Percentiles rank a stretch among this genome's conserved stretches.
These are phyloP conservation scores for Bonia amplexicaulis DNA, from an alignment of 176 grass and related monocot genomes.

Conservation along the genomic window DNA sequence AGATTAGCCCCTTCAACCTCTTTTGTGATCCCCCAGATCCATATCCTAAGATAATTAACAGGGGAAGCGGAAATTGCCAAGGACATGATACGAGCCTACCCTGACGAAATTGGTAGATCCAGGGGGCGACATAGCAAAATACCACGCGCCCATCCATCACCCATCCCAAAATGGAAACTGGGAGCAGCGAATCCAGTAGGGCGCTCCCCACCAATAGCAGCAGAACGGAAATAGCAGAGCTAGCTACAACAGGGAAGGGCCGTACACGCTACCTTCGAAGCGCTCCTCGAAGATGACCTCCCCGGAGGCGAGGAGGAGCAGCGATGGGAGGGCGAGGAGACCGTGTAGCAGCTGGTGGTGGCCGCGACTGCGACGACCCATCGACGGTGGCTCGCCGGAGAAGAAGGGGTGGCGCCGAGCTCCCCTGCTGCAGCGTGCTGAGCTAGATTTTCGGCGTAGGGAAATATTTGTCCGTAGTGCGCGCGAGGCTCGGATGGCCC, in stretches of 20 bases:
- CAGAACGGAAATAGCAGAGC: neutral
- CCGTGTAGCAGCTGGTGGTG: neutral
- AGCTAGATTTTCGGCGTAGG: neutral
- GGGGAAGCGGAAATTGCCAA: neutral
- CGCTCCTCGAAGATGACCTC: slow-evolving; percentile 98
- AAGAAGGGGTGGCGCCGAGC: neutral
- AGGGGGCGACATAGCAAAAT: neutral
- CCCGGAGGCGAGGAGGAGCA: slow-evolving; percentile 49
- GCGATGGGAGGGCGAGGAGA: slow-evolving; percentile 34
- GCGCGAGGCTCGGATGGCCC: neutral
- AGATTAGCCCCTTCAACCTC: neutral
- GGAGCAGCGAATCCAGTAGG: slow-evolving; percentile 4
- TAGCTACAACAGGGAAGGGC: neutral
- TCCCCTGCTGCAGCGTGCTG: neutral
- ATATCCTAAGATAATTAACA: neutral
- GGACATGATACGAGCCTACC: neutral
- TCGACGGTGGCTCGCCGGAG: slow-evolving; percentile 25
- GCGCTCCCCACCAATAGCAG: neutral
- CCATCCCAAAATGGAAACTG: slow-evolving; percentile 10
- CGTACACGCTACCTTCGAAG: slow-evolving; percentile 58
- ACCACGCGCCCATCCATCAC: neutral
- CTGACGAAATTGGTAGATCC: slow-evolving; percentile 2
- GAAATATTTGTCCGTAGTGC: slow-evolving; percentile 65
- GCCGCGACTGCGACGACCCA: slow-evolving; percentile 20
- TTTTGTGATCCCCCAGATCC: neutral